Conservation (phyloP, 805 yeast genomes). For the Kuraishia ogatae region DNA sequence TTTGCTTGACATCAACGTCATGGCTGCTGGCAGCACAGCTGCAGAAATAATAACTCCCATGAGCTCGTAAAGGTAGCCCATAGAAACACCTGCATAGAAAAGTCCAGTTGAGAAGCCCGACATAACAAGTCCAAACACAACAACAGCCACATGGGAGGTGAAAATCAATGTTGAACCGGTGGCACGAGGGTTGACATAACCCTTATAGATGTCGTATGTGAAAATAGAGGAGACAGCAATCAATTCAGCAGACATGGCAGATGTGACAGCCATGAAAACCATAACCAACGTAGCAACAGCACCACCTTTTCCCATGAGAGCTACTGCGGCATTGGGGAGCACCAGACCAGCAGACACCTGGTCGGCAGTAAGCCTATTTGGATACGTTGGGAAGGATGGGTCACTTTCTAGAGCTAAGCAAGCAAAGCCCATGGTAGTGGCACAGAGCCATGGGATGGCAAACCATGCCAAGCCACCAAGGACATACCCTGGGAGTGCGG, state of each 20-base stretch:
- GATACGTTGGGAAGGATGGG: conserved; percentile 76
- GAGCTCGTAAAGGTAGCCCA: conserved; percentile 81
- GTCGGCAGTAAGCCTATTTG: conserved; percentile 50
- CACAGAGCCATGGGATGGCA: conserved; percentile 76
- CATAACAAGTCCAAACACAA: conserved; percentile 52
- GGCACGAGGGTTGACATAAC: conserved; percentile 73
- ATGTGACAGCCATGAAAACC: conserved; percentile 88
- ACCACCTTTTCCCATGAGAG: conserved; percentile 81
- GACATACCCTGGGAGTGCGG: conserved; percentile 82
- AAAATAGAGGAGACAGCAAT: conserved; percentile 80
- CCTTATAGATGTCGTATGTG: conserved; percentile 80
- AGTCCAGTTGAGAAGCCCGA: conserved; percentile 80
- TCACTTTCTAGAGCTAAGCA: conserved; percentile 63
- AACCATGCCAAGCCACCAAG: conserved; percentile 89
- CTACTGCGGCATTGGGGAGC: conserved; percentile 71
- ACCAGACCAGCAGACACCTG: conserved; percentile 81
- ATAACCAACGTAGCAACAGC: conserved; percentile 74
- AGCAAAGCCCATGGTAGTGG: conserved; percentile 84
- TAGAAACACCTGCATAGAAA: conserved; percentile 70
- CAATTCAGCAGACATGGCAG: conserved; percentile 87
- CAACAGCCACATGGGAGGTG: conserved; percentile 60
- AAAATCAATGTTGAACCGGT: conserved; percentile 62
- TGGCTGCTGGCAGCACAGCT: conserved; percentile 71
- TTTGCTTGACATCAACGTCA: conserved; percentile 54
- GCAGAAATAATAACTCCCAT: conserved; percentile 88